phyloP scores from a whole-genome alignment of 2,329 filamentous ascomycete genomes.

The Fusarium papillatum region DNA sequence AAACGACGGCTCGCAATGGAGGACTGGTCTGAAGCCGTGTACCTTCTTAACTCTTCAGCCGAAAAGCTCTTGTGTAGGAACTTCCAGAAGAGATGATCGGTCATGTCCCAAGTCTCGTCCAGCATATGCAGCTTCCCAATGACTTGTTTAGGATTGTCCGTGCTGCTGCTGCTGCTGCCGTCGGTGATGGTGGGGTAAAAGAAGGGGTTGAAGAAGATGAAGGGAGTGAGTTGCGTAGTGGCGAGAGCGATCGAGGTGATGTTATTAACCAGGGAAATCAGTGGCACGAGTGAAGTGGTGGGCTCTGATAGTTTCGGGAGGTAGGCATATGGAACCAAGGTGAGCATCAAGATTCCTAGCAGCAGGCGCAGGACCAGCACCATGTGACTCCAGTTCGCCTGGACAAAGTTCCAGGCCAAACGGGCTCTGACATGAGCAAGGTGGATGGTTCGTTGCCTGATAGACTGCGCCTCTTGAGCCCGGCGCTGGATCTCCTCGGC shows the following conservation, averaged over 20 bases:
- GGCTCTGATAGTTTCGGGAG: not conserved
- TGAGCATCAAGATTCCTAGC: not conserved
- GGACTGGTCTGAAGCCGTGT: not conserved
- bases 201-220: slow-evolving; percentile 1
- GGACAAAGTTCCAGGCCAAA: not conserved
- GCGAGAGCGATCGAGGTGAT: not conserved
- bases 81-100: not conserved
- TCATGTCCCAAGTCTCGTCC: not conserved
- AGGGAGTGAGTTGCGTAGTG: not conserved
- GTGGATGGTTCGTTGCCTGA: too few relatives aligned
- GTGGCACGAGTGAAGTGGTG: not conserved
- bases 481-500: not conserved
- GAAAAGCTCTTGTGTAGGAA: not conserved
- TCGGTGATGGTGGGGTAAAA: not conserved
- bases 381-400: not conserved
- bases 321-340: not conserved
- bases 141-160: not conserved
- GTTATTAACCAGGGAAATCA: not conserved
- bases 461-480: not conserved
- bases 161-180: not conserved
- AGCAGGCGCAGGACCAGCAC: not conserved
- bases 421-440: too few relatives aligned
- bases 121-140: not conserved
- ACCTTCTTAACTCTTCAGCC: not conserved
- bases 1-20: not conserved